Evolutionary conservation across 768 basidiomycete species (phyloP).

Genomic region (Rickenella mellea): DNA sequence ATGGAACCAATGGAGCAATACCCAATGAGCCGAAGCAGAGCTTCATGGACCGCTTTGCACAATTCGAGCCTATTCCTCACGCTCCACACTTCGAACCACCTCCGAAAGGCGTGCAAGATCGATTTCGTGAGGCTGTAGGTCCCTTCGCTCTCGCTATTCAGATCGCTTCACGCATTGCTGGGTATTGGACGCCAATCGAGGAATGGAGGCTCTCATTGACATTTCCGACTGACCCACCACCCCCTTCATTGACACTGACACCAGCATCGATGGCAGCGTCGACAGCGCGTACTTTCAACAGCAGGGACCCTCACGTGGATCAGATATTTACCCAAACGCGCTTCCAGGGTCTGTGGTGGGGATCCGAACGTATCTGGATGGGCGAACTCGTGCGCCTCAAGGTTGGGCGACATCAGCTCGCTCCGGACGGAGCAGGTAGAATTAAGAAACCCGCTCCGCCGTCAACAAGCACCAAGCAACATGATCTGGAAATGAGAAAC

Average conservation of each 20-base stretch:
- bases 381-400: constrained; percentile 80
- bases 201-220: constrained; percentile 56
- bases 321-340: constrained; percentile 35
- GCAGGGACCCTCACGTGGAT: constrained; percentile 13
- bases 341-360: constrained; percentile 86
- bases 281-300: constrained; percentile 36
- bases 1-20: too few relatives aligned
- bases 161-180: constrained; percentile 52
- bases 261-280: constrained; percentile 12
- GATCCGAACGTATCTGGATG: constrained; percentile 79
- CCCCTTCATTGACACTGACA: not conserved
- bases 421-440: constrained; percentile 50
- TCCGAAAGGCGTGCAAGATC: constrained; percentile 8
- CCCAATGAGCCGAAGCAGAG: not conserved
- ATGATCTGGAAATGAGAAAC: not conserved
- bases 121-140: constrained; percentile 44
- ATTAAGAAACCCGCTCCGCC: constrained; percentile 45
- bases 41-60: constrained; percentile 3
- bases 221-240: constrained; percentile 17
- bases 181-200: constrained; percentile 65
- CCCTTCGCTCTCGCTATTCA: constrained; percentile 67
- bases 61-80: not conserved
- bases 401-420: constrained; percentile 53
- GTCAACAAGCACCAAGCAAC: not conserved
- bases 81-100: not conserved